Conservation (phyloP, 169 alveolate genomes). For the Theileria luwenshuni region DNA sequence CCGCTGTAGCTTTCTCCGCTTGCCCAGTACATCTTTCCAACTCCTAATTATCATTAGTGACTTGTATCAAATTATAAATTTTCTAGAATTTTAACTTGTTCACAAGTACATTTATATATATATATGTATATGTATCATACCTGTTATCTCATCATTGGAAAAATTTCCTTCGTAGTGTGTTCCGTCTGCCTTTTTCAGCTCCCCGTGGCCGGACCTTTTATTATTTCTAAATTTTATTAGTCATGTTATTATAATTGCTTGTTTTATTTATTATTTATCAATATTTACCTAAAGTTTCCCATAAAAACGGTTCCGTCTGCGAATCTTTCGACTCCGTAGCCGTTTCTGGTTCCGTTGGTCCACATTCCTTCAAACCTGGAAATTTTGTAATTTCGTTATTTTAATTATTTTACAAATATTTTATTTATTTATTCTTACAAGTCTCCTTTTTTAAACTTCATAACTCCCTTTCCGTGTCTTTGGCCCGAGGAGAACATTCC, state of each 20-base stretch:
- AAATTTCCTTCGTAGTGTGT: slow-evolving; percentile 60
- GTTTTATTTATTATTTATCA: background rate
- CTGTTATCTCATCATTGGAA: slow-evolving; percentile 28
- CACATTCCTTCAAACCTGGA: slow-evolving; percentile 75
- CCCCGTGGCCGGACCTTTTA: slow-evolving; percentile 62
- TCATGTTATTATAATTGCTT: background rate
- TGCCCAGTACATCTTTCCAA: slow-evolving; percentile 65
- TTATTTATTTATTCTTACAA: slow-evolving; percentile 10
- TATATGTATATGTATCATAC: slow-evolving; percentile 4
- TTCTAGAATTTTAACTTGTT: background rate
- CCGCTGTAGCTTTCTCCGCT: slow-evolving; percentile 61
- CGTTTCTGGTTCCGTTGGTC: slow-evolving; percentile 71
- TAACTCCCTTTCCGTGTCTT: slow-evolving; percentile 93
- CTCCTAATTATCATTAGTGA: slow-evolving; percentile 10
- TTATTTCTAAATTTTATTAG: slow-evolving; percentile 15
- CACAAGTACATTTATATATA: background rate
- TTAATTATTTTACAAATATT: background rate
- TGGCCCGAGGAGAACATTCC: slow-evolving; percentile 91
- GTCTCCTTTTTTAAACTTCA: slow-evolving; percentile 50
- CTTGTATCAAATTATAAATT: background rate
- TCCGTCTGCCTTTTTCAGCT: slow-evolving; percentile 45
- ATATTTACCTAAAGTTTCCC: slow-evolving; percentile 58
- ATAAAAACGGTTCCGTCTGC: slow-evolving; percentile 77
- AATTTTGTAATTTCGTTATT: background rate
- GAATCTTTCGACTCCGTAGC: slow-evolving; percentile 79